These are phyloP conservation scores for Pythium sp. DNA, from an alignment of 352 stramenopile genomes.

Conservation along the genomic window DNA sequence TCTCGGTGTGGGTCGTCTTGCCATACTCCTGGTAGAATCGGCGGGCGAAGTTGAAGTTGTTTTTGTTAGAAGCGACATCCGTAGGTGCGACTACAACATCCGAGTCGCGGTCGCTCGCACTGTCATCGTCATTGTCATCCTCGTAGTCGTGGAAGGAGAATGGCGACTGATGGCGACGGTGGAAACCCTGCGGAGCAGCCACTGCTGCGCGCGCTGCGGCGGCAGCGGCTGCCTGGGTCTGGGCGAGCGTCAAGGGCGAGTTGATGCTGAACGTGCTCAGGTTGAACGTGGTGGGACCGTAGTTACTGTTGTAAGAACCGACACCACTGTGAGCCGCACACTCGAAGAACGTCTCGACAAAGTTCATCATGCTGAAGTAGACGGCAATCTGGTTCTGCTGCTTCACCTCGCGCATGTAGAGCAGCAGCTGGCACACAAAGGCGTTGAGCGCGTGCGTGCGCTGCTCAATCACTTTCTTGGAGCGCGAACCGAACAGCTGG, in stretches of 20 bases:
- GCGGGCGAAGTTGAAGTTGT: not conserved
- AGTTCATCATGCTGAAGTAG: slow-evolving; percentile 71
- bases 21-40: slow-evolving; percentile 38
- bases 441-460: slow-evolving; percentile 54
- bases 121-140: slow-evolving; percentile 4
- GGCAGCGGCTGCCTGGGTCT: slow-evolving; percentile 13
- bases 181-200: not conserved
- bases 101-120: slow-evolving; percentile 1
- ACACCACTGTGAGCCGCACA: slow-evolving; percentile 28
- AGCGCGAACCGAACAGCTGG: slow-evolving; percentile 63
- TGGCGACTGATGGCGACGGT: not conserved
- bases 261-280: slow-evolving; percentile 10
- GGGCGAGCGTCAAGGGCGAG: slow-evolving; percentile 8
- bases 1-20: slow-evolving; percentile 20
- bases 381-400: slow-evolving; percentile 61
- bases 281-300: not conserved
- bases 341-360: slow-evolving; percentile 67
- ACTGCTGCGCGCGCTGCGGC: slow-evolving; percentile 10
- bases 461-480: slow-evolving; percentile 68
- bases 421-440: slow-evolving; percentile 58
- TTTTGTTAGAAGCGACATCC: not conserved
- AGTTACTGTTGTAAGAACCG: not conserved
- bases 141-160: slow-evolving; percentile 1
- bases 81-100: not conserved
- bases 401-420: slow-evolving; percentile 50